A percentile compares a stretch with the other conserved stretches of the same genome.
These are phyloP conservation scores for Fusarium proliferatum DNA, from an alignment of 2,329 filamentous ascomycete genomes.

Conservation along the genomic window DNA sequence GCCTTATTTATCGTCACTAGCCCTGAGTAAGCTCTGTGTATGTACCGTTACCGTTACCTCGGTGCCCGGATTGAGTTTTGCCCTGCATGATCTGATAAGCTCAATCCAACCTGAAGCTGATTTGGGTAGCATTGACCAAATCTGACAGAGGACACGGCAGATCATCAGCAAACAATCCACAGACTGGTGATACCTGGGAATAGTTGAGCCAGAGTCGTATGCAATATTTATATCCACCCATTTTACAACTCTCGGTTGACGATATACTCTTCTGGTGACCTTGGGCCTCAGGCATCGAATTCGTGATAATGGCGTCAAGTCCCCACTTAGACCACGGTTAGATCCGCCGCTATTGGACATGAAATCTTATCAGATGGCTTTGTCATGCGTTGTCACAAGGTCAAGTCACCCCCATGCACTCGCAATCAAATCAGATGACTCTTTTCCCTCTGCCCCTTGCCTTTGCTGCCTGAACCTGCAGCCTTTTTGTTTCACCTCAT, in stretches of 20 bases:
- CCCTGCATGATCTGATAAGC: neutral
- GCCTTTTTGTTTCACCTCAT: neutral
- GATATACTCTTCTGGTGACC: accelerated
- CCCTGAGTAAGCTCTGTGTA: accelerated
- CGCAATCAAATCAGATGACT: slow-evolving; percentile 14
- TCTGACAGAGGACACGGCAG: neutral
- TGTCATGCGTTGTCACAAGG: slow-evolving; percentile 32
- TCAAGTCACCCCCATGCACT: slow-evolving; percentile 2
- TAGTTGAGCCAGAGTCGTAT: accelerated
- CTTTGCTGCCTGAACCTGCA: neutral
- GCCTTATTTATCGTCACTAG: accelerated
- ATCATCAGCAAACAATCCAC: neutral
- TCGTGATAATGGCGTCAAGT: neutral
- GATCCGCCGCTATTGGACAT: slow-evolving; percentile 41
- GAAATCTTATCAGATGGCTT: slow-evolving; percentile 43
- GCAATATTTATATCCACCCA: accelerated
- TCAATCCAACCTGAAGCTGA: accelerated
- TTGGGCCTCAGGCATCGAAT: neutral
- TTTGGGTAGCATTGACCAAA: neutral
- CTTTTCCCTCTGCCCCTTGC: neutral
- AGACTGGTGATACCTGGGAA: accelerated
- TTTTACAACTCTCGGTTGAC: neutral
- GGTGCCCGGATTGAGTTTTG: neutral
- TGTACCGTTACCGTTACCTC: neutral
- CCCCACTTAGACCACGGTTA: slow-evolving; percentile 35